Evolutionary conservation across 768 basidiomycete species (phyloP), one percentile per base, ranked within the genome.

Genomic region (Collybiopsis luxurians): DNA sequence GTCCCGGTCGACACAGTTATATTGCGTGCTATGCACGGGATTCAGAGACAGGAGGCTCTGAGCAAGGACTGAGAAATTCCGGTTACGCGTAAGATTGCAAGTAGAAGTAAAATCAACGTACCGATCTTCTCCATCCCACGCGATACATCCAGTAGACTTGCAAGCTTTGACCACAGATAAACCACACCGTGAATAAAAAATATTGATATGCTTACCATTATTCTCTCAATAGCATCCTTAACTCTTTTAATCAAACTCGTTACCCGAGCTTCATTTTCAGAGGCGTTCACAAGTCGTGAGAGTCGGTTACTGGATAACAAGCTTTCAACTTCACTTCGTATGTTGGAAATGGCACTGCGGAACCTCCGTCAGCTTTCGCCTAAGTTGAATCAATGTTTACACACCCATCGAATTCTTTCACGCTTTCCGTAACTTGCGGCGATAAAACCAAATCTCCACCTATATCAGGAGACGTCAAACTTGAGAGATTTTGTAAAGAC

Each of bases 151-250:
- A 51, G 24, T 34, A 51, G 13, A 27, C 36, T 39, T 26, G 50
- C 50, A 23, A 51, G 50, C 50, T 51, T 34, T 34, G 6, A 13
- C 31, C 31, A 13, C 5, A 34, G 31, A n/a, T n/a, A n/a, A n/a
- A n/a, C n/a, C n/a, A n/a, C n/a, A n/a, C n/a, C n/a, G n/a, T n/a
- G n/a, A n/a, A n/a, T n/a, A n/a, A n/a, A n/a, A n/a, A n/a, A n/a
- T n/a, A n/a, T n/a, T n/a, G n/a, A n/a, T n/a, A n/a, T n/a, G 31
- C 49, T 50, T 19, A 36, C 50, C 50, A 51, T 51, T 11, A 51
- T 39, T 17, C 23, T 51, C 9, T 51, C 50, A 15, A 51, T 39
- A 7, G 50, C 50, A 11, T 38, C 6, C 36, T 51, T 51, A 12
- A 51, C 50, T 17, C 26, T 51, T 23, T 51, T 31, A 19, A 51